phyloP scores from a whole-genome alignment of 2,329 filamentous ascomycete species.

The Zymoseptoria brevis region DNA sequence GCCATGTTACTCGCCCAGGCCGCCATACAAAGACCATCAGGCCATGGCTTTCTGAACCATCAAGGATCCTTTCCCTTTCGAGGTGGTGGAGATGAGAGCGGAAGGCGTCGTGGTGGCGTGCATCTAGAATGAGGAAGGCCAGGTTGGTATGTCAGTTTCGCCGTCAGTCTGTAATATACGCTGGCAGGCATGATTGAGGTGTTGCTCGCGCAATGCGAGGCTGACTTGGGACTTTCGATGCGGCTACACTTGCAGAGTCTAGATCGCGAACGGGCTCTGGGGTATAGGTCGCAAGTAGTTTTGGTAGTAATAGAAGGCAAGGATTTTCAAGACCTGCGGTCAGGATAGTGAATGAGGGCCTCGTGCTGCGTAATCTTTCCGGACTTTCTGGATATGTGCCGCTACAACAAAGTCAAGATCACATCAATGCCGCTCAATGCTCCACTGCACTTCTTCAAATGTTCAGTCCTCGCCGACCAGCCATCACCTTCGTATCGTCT shows the following conservation, averaged over 20 bases:
- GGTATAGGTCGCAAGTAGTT: neutral
- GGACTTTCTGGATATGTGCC: neutral
- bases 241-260: too few relatives aligned
- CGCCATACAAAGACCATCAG: neutral
- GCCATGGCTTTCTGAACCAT: neutral
- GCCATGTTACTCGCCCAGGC: neutral
- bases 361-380: neutral
- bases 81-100: neutral
- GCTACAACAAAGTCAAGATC: neutral
- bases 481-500: constrained; percentile 4
- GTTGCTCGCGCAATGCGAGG: too few relatives aligned
- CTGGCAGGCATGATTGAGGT: too few relatives aligned
- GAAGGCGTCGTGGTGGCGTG: neutral
- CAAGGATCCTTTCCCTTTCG: too few relatives aligned
- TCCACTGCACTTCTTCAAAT: neutral
- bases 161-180: neutral
- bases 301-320: neutral
- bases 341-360: neutral
- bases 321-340: neutral
- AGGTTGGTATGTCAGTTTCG: neutral
- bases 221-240: too few relatives aligned
- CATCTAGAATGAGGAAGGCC: neutral
- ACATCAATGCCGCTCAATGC: neutral
- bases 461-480: neutral
- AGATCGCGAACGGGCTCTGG: too few relatives aligned